phyloP scores from a whole-genome alignment of 148 eudicot genomes.

The Spergularia marina region DNA sequence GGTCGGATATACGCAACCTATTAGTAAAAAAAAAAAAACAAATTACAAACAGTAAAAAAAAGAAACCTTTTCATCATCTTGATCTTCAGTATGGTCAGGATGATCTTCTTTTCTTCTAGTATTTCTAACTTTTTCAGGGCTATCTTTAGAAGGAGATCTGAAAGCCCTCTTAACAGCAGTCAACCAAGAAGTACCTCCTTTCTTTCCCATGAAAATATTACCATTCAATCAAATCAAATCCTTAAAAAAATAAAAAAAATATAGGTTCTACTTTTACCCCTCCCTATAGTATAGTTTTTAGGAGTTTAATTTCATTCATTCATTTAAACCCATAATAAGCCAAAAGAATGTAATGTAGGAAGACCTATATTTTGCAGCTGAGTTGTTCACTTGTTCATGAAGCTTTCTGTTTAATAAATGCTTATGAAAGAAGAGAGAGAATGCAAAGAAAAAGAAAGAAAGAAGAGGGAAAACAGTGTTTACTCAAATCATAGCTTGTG shows the following conservation, averaged over 20 bases:
- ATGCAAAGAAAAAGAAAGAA: not conserved
- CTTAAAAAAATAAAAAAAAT: conserved; percentile 8
- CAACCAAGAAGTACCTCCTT: conserved; percentile 60
- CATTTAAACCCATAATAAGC: not conserved
- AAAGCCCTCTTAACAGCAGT: conserved; percentile 80
- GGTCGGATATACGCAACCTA: no score
- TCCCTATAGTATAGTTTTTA: conserved; percentile 4
- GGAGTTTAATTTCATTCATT: not conserved
- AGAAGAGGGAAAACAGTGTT: conserved; percentile 5
- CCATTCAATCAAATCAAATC: conserved; percentile 13
- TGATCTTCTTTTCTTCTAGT: conserved; percentile 44
- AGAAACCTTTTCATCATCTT: conserved; percentile 62
- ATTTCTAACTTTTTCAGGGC: conserved; percentile 39
- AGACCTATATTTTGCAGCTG: conserved; percentile 7
- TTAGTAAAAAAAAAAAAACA: not conserved
- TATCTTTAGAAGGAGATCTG: conserved; percentile 65
- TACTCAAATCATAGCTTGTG: conserved; percentile 14
- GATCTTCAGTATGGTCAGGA: conserved; percentile 26
- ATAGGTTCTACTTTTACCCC: not conserved
- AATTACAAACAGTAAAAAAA: not conserved
- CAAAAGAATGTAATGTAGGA: conserved; percentile 8
- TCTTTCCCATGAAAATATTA: conserved; percentile 30
- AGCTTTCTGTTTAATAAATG: conserved; percentile 14
- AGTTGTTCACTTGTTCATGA: not conserved
- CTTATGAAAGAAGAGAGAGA: conserved; percentile 9